phyloP scores from a whole-genome alignment of 805 yeast species.

The Nakazawaea peltata region DNA sequence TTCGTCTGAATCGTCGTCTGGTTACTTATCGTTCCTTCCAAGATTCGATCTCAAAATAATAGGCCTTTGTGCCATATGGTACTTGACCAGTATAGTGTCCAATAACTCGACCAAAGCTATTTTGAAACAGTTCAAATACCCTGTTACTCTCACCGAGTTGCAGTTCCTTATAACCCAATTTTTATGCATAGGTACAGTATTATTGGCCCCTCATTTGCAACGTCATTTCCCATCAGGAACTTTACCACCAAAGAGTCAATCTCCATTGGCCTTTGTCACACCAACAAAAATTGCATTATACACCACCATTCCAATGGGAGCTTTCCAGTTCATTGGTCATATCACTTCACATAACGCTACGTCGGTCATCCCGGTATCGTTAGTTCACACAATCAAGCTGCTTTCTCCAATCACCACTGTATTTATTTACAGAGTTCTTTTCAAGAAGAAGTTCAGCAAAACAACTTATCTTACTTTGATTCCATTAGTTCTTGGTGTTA shows the following conservation, averaged over 20 bases:
- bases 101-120: conserved; percentile 77
- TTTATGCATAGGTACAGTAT: conserved; percentile 39
- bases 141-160: conserved; percentile 82
- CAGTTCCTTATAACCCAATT: conserved; percentile 72
- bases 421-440: conserved; percentile 57
- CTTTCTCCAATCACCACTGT: conserved; percentile 88
- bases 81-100: conserved; percentile 69
- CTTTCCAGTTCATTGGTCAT: conserved; percentile 89
- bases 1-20: no score
- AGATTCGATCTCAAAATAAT: conserved; percentile 6
- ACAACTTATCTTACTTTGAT: conserved; percentile 72
- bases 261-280: conserved; percentile 40
- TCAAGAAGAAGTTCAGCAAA: conserved; percentile 45
- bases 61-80: conserved; percentile 66
- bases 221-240: conserved; percentile 39
- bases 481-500: conserved; percentile 80
- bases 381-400: conserved; percentile 92
- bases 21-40: no score
- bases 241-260: conserved; percentile 22
- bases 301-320: conserved; percentile 89
- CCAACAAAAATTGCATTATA: conserved; percentile 47
- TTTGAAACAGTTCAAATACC: conserved; percentile 60
- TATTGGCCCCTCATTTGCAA: not conserved
- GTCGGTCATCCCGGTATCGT: conserved; percentile 82
- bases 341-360: conserved; percentile 91